Conservation (phyloP, 73 alveolate genomes). For the Uronychia setigera region DNA sequence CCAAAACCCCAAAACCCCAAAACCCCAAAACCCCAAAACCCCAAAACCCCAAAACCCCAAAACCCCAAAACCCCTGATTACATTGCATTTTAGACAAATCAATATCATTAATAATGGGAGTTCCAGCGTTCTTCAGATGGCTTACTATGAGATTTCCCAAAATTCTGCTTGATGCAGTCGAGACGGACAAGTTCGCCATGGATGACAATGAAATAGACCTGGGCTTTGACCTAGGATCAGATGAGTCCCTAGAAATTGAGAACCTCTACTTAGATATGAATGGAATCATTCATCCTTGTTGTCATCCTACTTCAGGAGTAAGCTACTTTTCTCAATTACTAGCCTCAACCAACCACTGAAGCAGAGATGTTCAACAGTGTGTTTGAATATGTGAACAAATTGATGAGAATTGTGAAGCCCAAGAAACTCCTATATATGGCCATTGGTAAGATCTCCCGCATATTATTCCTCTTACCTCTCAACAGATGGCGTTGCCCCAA, state of each 20-base stretch:
- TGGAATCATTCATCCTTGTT: slow-evolving; percentile 99
- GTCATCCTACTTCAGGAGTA: slow-evolving; percentile 70
- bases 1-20: slow-evolving; percentile 5
- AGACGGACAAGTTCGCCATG: slow-evolving; percentile 38
- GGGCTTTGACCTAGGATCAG: slow-evolving; percentile 1
- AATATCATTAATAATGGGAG: slow-evolving; percentile 84
- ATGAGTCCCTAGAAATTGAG: slow-evolving; percentile 75
- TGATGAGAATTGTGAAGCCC: slow-evolving; percentile 89
- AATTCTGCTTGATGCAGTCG: slow-evolving; percentile 79
- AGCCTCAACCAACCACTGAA: slow-evolving; percentile 87
- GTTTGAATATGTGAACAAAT: slow-evolving; percentile 90
- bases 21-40: slow-evolving; percentile 43
- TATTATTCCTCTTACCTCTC: slow-evolving; percentile 81
- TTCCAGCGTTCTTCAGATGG: slow-evolving; percentile 98
- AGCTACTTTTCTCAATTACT: slow-evolving; percentile 44
- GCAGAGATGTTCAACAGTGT: slow-evolving; percentile 93
- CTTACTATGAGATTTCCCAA: slow-evolving; percentile 92
- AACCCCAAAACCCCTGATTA: slow-evolving; percentile 15
- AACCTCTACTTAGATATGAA: slow-evolving; percentile 98
- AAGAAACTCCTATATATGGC: slow-evolving; percentile 79
- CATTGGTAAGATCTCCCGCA: background rate
- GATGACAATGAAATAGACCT: slow-evolving; percentile 62
- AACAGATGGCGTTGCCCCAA: slow-evolving; percentile 99
- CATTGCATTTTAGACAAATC: background rate
- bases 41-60: slow-evolving; percentile 50